These are phyloP conservation scores for Colletotrichum euphorbiae DNA, from an alignment of 2,329 filamentous ascomycete genomes.

Conservation along the genomic window DNA sequence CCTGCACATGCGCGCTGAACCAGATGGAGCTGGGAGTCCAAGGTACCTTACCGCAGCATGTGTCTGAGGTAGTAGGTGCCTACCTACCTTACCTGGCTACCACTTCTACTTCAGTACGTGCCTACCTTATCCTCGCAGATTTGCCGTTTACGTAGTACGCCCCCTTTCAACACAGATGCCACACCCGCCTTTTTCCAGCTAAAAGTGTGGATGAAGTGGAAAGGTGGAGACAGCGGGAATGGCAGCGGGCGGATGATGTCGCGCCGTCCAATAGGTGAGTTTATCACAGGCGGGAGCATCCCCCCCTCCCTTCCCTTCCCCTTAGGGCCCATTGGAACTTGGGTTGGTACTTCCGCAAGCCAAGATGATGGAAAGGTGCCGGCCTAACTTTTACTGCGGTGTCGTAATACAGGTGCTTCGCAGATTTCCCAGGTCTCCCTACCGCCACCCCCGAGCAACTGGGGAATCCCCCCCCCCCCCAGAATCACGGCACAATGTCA, in stretches of 20 bases:
- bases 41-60: neutral
- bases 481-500: too few species aligned
- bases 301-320: constrained; percentile 26
- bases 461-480: too few species aligned
- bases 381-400: too few species aligned
- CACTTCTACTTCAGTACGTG: too few species aligned
- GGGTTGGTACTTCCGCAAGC: neutral
- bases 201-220: constrained; percentile 16
- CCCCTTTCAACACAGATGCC: neutral
- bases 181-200: neutral
- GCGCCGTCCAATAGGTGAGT: constrained; percentile 35
- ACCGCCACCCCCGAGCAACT: too few species aligned
- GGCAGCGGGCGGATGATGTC: constrained; percentile 39
- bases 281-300: constrained; percentile 30
- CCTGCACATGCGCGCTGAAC: constrained; percentile 24
- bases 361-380: too few species aligned
- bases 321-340: constrained; percentile 13
- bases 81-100: too few species aligned
- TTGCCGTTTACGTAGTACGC: neutral
- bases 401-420: too few species aligned
- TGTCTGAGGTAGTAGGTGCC: too few species aligned
- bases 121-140: neutral
- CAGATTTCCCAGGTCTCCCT: too few species aligned
- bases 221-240: constrained; percentile 35
- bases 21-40: constrained; percentile 22